phyloP scores from a whole-genome alignment of 768 basidiomycete genomes.

The Serpula lacrymans region DNA sequence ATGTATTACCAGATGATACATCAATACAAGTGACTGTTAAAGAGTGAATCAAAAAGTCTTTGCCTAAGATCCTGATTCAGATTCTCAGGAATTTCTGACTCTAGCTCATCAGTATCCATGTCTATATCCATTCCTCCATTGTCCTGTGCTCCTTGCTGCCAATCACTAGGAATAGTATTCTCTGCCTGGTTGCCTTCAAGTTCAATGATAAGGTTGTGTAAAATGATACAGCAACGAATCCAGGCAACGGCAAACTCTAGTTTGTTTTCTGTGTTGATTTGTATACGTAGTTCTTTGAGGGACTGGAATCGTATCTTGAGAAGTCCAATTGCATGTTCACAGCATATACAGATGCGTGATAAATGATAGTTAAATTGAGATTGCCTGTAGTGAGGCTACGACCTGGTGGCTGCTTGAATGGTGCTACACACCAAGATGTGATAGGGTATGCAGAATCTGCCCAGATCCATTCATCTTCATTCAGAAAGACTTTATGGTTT shows the following conservation, averaged over 20 bases:
- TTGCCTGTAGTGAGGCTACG: too few species aligned
- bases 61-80: too few species aligned
- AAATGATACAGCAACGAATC: conserved; percentile 2
- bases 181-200: conserved; percentile 18
- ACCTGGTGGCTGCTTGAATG: conserved; percentile 27
- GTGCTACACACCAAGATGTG: conserved; percentile 21
- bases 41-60: too few species aligned
- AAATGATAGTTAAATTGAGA: too few species aligned
- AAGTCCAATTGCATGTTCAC: not conserved
- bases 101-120: too few species aligned
- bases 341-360: too few species aligned
- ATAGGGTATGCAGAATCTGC: conserved; percentile 29
- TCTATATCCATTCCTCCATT: too few species aligned
- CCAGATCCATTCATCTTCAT: conserved; percentile 23
- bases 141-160: too few species aligned
- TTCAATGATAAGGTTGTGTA: conserved; percentile 7
- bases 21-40: too few species aligned
- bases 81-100: too few species aligned
- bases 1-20: too few species aligned
- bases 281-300: not conserved
- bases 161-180: too few species aligned
- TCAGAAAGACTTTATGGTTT: conserved; percentile 18
- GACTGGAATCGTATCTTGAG: conserved; percentile 1
- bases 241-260: conserved; percentile 2
- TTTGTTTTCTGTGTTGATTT: not conserved